Base-by-base conservation (phyloP, 768 basidiomycete genomes). In the Lactifluus subvellereus region DNA sequence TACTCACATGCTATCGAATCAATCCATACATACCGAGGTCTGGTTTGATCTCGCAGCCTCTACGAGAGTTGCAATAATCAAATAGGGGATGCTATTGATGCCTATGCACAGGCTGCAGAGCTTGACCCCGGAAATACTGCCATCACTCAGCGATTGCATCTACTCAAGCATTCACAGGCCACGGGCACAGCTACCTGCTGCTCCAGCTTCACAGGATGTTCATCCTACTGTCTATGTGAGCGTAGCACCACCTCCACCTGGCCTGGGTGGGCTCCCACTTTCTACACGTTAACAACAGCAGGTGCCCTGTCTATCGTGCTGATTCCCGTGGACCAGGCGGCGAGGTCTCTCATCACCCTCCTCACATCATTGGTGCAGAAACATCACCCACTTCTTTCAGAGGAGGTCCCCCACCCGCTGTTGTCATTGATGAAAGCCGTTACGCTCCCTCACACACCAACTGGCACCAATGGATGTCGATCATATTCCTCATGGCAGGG, bases 21-120 rank as follows among this genome's bases (percentile, higher is more conserved):
- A 98, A 98, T 73, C 97, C 97, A 0, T 98, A 96, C 79, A 98
- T 99, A 70, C 84, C 84, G 88, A 87, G 71, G 92, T 95, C 7
- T 95, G 94, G 94, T 98, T 96, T 74, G 95, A 98, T 76, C 85
- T 99, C 43, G 97, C 48, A 91, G 88, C 66, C 80, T 99, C 0
- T 99, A 99, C 72, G 97, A 99, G 76, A 91, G 89, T 67, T 99
- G 96, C 80, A 98, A 98, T 77, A 98, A 98, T 71, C 97, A 99
- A 75, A 93, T 98, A 72, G 89, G 89, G 42, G 97, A 99, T 73
- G 97, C 97, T 35, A 98, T 98, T 72, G 96, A 99, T 69, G 97
- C 97, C 2, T 99, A 99, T 71, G 91, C 92, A 10, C 85, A 95
- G 38, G 97, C 96, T 0, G 87, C 87, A 61, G 95, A 98, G 73